Evolutionary conservation across 257 asterid genomes (phyloP).

Genomic region (Capsicum pubescens): DNA sequence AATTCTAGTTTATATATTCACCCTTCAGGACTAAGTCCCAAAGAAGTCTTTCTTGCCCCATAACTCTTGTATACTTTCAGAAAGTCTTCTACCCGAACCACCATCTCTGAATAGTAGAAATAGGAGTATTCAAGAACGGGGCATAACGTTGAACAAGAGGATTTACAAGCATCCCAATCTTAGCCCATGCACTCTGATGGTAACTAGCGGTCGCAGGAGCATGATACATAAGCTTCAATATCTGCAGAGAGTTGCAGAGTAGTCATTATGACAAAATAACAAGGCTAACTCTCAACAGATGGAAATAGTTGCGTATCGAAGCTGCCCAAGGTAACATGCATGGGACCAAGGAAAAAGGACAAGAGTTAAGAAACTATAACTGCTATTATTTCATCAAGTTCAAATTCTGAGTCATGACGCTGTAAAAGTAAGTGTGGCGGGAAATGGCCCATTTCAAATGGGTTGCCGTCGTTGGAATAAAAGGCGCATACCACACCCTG

Average conservation of each 20-base stretch:
- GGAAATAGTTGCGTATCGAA: background rate
- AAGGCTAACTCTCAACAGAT: background rate
- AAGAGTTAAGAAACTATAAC: background rate
- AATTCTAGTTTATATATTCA: background rate
- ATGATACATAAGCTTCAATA: constrained; percentile 90
- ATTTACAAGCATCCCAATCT: constrained; percentile 62
- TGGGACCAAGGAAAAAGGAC: constrained; percentile 1
- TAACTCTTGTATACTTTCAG: background rate
- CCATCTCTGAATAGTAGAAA: constrained; percentile 76
- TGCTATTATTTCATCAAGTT: background rate
- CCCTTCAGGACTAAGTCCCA: constrained; percentile 11
- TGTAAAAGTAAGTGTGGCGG: background rate
- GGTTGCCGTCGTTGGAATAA: background rate
- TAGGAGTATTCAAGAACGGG: constrained; percentile 79
- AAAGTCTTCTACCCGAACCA: constrained; percentile 75
- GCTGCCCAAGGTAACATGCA: background rate
- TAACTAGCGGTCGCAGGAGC: constrained; percentile 89
- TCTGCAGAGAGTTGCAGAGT: constrained; percentile 47
- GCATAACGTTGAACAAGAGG: constrained; percentile 71
- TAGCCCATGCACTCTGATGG: constrained; percentile 91
- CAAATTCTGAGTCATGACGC: background rate
- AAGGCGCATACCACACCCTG: background rate
- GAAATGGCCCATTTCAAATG: background rate
- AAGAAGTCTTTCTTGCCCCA: background rate
- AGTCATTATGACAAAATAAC: constrained; percentile 2